These are phyloP conservation scores for Candida berthetii DNA, from an alignment of 805 yeast species.

Conservation along the genomic window DNA sequence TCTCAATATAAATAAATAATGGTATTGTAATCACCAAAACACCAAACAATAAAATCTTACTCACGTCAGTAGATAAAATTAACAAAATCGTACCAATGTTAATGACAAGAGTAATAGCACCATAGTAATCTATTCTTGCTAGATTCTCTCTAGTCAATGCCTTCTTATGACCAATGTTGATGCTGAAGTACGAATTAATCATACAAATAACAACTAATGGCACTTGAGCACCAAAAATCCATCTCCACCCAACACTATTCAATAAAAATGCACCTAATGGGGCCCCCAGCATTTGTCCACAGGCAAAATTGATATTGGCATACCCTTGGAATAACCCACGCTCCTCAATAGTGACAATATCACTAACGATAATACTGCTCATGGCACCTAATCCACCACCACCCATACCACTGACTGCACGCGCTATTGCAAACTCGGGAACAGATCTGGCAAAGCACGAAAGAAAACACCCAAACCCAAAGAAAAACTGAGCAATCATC, in stretches of 20 bases:
- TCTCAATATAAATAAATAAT: conserved; percentile 27
- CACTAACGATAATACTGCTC: conserved; percentile 45
- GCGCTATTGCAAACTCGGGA: conserved; percentile 35
- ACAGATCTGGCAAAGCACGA: conserved; percentile 34
- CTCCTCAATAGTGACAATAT: conserved; percentile 42
- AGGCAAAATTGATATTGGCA: conserved; percentile 30
- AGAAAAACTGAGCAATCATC: conserved; percentile 34
- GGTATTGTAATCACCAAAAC: conserved; percentile 4
- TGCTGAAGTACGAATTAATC: conserved; percentile 15
- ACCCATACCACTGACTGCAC: conserved; percentile 52
- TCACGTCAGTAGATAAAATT: conserved; percentile 19
- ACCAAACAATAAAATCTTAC: not conserved
- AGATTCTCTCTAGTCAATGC: conserved; percentile 21
- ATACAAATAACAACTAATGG: conserved; percentile 23
- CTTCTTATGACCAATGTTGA: conserved; percentile 3
- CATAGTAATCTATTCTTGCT: conserved; percentile 29
- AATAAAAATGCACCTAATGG: conserved; percentile 31
- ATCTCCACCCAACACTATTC: conserved; percentile 31
- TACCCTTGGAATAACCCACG: conserved; percentile 49
- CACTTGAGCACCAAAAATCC: conserved; percentile 32
- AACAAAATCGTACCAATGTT: conserved; percentile 24
- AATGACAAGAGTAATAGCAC: conserved; percentile 25
- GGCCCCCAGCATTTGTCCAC: conserved; percentile 33
- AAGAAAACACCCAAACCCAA: conserved; percentile 36
- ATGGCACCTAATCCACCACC: conserved; percentile 49